Evolutionary conservation across 2,329 filamentous ascomycete species (phyloP), one percentile per base, ranked within the genome.

Genomic region (Aureobasidium sp.): DNA sequence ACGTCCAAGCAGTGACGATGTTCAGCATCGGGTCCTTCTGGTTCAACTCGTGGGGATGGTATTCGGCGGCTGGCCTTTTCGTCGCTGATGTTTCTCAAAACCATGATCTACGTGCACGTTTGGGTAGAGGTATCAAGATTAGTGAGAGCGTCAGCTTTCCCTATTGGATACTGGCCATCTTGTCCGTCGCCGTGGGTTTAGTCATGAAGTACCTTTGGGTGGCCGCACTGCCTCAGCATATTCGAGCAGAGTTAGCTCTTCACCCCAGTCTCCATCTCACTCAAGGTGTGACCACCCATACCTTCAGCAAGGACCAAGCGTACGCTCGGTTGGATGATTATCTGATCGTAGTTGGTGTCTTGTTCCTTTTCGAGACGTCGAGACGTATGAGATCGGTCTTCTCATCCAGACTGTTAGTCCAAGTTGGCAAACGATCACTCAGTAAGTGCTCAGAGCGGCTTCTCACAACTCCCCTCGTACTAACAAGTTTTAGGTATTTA

Each of bases 21-120:
- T 71, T 71, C 54, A 68, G 64, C 2, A n/a, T 68, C 10, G 69
- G 68, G 6, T 68, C 67, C 0, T 71, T 70, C 62, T 71, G 69
- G 68, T 68, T 69, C 65, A 62, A 61, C 14, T 66, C 67, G 7
- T 71, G 69, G 69, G 69, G 69, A 25, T 71, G 68, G 68, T 70
- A 69, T 55, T 66, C 64, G 32, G 67, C 67, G 7, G 67, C 65
- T 14, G 68, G 68, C 11, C 63, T 71, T 13, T 50, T 70, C 6
- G 61, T 71, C 36, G 68, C 69, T 25, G 67, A 69, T 59, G 49
- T 67, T 21, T 62, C 66, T 5, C 65, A 64, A 27, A 66, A 65
- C 41, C 53, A 67, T 1, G 61, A 53, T 5, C 58, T 70, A 36
- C 61, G 64, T n/a, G 44, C 45, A 10, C 66, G 65, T 16, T 44